Percentiles rank a stretch among this genome's conserved stretches.
Evolutionary conservation across 192 early-diverging fungal species (phyloP).

Genomic region (Jimgerdemannia lactiflua): DNA sequence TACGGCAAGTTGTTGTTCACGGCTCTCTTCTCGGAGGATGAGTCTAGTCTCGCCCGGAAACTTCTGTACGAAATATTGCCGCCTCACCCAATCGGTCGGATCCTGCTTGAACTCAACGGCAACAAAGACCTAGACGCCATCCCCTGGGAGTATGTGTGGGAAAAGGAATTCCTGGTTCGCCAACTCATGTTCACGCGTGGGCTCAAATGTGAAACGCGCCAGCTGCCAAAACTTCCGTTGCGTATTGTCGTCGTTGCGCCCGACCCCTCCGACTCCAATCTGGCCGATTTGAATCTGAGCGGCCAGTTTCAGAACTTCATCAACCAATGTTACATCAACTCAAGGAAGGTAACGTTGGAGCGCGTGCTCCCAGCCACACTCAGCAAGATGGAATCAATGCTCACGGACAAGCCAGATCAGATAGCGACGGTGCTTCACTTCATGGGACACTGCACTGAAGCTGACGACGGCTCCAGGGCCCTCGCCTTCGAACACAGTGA

Average conservation of each 20-base stretch:
- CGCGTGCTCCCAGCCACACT: neutral
- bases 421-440: neutral
- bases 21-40: too few relatives aligned
- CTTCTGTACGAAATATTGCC: too few relatives aligned
- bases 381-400: neutral
- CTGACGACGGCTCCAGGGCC: neutral
- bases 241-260: neutral
- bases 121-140: too few relatives aligned
- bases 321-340: neutral
- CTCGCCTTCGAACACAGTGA: neutral
- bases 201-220: too few relatives aligned
- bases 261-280: neutral
- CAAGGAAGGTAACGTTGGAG: neutral
- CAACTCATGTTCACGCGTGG: too few relatives aligned
- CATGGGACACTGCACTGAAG: neutral
- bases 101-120: too few relatives aligned
- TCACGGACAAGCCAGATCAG: neutral
- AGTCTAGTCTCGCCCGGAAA: too few relatives aligned
- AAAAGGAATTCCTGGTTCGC: too few relatives aligned
- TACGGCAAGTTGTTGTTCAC: too few relatives aligned
- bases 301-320: neutral
- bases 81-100: too few relatives aligned
- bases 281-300: neutral
- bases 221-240: neutral
- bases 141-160: too few relatives aligned